A percentile compares a stretch with the other conserved stretches of the same genome.
phyloP scores from a whole-genome alignment of 2,329 filamentous ascomycete species.

The Corniculantispora saksenae region DNA sequence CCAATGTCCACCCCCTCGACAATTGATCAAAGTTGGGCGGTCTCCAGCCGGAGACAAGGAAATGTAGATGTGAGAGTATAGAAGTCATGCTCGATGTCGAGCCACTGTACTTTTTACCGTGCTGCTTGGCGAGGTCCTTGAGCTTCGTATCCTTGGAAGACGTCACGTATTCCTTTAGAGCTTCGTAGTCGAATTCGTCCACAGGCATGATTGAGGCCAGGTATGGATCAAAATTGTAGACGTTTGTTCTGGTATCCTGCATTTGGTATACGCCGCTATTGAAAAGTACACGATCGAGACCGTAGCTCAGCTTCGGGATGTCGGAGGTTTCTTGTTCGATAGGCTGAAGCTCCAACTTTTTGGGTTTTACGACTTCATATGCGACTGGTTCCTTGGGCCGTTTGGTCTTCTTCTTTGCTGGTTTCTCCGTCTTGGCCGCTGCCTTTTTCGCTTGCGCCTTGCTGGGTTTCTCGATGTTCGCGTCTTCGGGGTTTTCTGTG shows the following conservation, averaged over 20 bases:
- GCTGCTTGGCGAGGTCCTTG: slow-evolving; percentile 63
- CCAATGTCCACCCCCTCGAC: slow-evolving; percentile 65
- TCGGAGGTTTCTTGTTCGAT: slow-evolving; percentile 35
- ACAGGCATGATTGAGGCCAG: slow-evolving; percentile 91
- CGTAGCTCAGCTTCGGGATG: slow-evolving; percentile 68
- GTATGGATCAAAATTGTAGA: slow-evolving; percentile 98
- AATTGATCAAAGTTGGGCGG: slow-evolving; percentile 65
- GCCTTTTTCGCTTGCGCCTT: background rate
- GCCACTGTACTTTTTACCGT: slow-evolving; percentile 80
- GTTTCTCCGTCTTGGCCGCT: background rate
- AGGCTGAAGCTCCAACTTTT: slow-evolving; percentile 29
- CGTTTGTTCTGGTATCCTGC: slow-evolving; percentile 81
- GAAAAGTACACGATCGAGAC: slow-evolving; percentile 88
- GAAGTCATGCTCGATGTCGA: slow-evolving; percentile 97
- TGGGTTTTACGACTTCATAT: slow-evolving; percentile 33
- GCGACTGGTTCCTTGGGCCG: slow-evolving; percentile 20
- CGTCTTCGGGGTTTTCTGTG: background rate
- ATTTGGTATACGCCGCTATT: slow-evolving; percentile 91
- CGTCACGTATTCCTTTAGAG: slow-evolving; percentile 83
- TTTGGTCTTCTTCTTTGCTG: background rate
- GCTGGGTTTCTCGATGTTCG: background rate
- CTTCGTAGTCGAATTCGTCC: slow-evolving; percentile 86
- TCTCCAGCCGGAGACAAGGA: slow-evolving; percentile 82
- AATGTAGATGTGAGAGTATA: slow-evolving; percentile 88
- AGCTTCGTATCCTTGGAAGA: slow-evolving; percentile 81